These are phyloP conservation scores for Trichoderma breve DNA, from an alignment of 2,329 filamentous ascomycete species.

Conservation along the genomic window DNA sequence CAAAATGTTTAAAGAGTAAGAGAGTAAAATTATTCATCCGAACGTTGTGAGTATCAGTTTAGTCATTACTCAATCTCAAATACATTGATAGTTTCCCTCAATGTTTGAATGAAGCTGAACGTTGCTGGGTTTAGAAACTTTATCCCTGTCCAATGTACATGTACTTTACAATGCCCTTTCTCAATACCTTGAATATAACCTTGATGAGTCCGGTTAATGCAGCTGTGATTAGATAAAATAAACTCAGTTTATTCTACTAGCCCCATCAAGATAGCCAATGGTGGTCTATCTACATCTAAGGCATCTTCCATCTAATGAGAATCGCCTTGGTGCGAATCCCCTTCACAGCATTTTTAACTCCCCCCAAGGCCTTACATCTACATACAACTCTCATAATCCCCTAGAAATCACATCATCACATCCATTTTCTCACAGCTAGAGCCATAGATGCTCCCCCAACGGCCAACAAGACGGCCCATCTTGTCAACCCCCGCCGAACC, in stretches of 20 bases:
- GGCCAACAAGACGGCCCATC: not conserved
- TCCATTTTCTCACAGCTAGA: not conserved
- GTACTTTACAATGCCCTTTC: too few species aligned
- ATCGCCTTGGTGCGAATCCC: accelerated
- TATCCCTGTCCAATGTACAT: too few species aligned
- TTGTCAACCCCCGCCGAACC: not conserved
- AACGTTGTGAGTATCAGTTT: accelerated
- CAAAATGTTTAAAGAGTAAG: not conserved
- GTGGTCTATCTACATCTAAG: not conserved
- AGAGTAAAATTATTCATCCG: not conserved
- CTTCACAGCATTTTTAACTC: too few species aligned
- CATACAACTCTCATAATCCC: too few species aligned
- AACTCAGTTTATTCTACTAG: not conserved
- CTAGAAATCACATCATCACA: not conserved
- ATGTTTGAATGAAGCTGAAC: not conserved
- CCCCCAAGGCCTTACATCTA: too few species aligned
- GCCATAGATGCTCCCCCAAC: not conserved
- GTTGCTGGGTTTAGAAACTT: too few species aligned
- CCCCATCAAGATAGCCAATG: not conserved
- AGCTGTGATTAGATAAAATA: not conserved
- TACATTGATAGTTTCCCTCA: accelerated
- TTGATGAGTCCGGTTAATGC: not conserved
- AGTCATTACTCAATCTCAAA: not conserved
- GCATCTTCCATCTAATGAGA: too few species aligned
- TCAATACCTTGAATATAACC: too few species aligned